phyloP scores from a whole-genome alignment of 2,329 filamentous ascomycete species.

The Stagonosporopsis rhizophila region DNA sequence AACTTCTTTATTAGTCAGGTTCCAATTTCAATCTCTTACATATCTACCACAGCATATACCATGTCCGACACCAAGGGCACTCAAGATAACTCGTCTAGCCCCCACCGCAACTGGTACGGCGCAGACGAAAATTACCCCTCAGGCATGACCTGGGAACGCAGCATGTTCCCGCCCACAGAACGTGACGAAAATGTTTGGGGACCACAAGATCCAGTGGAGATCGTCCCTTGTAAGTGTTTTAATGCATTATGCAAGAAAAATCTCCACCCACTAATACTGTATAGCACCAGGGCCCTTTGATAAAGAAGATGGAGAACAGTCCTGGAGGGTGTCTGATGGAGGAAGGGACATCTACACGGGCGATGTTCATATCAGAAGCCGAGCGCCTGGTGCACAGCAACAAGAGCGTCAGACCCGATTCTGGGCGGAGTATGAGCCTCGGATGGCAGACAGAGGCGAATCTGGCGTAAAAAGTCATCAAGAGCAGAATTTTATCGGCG shows the following conservation, averaged over 20 bases:
- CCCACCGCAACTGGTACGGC: background rate
- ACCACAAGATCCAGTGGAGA: background rate
- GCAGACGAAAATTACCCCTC: background rate
- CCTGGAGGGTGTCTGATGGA: background rate
- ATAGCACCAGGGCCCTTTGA: constrained; percentile 5
- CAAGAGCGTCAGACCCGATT: background rate
- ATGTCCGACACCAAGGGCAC: background rate
- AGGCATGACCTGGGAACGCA: background rate
- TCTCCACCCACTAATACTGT: background rate
- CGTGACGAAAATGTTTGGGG: background rate
- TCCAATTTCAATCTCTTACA: background rate
- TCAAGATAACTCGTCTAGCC: background rate
- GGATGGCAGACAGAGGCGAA: background rate
- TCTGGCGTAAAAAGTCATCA: background rate
- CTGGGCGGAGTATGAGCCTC: background rate
- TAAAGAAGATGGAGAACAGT: background rate
- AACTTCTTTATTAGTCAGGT: background rate
- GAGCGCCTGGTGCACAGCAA: background rate
- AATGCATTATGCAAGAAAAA: background rate
- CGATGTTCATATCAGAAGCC: background rate
- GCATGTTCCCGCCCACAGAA: background rate
- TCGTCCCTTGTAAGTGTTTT: background rate
- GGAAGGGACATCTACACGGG: background rate
- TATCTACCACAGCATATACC: background rate
- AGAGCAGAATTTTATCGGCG: background rate